Percentiles rank a stretch among this genome's conserved stretches.
These are phyloP conservation scores for Hortaea werneckii DNA, from an alignment of 2,329 filamentous ascomycete genomes.

Conservation along the genomic window DNA sequence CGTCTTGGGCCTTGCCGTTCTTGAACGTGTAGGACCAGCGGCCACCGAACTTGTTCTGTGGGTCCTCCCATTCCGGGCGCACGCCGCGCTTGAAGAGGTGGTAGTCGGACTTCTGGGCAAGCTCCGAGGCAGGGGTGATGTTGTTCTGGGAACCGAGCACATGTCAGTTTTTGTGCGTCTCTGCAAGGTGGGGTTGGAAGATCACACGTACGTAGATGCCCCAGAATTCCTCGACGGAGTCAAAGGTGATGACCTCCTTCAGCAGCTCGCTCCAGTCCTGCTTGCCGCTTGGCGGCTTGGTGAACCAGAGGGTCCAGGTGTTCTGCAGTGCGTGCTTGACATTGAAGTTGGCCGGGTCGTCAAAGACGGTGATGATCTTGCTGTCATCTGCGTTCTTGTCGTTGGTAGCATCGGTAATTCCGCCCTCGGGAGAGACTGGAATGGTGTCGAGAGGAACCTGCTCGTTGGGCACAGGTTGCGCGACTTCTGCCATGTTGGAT, in stretches of 20 bases:
- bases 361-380: slow-evolving; percentile 85
- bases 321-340: slow-evolving; percentile 98
- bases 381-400: slow-evolving; percentile 36
- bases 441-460: slow-evolving; percentile 47
- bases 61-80: slow-evolving; percentile 96
- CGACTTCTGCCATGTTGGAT: slow-evolving; percentile 25
- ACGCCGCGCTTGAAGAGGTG: slow-evolving; percentile 98
- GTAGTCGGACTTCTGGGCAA: slow-evolving; percentile 96
- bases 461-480: slow-evolving; percentile 19
- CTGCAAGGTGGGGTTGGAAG: background rate
- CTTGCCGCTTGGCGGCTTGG: slow-evolving; percentile 91
- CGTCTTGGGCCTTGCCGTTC: slow-evolving; percentile 90
- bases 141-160: slow-evolving; percentile 62
- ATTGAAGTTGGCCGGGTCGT: slow-evolving; percentile 98
- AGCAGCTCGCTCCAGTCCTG: slow-evolving; percentile 97
- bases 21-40: slow-evolving; percentile 99
- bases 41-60: slow-evolving; percentile 97
- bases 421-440: slow-evolving; percentile 43
- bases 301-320: slow-evolving; percentile 99
- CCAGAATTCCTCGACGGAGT: slow-evolving; percentile 99
- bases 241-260: slow-evolving; percentile 97
- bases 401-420: slow-evolving; percentile 36
- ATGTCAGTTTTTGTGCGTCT: slow-evolving; percentile 2
- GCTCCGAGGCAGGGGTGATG: slow-evolving; percentile 88
- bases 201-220: slow-evolving; percentile 80